A percentile compares a stretch with the other conserved stretches of the same genome.
Evolutionary conservation across 2,329 filamentous ascomycete species (phyloP).

Genomic region (Lasiodiplodia gonubiensis): DNA sequence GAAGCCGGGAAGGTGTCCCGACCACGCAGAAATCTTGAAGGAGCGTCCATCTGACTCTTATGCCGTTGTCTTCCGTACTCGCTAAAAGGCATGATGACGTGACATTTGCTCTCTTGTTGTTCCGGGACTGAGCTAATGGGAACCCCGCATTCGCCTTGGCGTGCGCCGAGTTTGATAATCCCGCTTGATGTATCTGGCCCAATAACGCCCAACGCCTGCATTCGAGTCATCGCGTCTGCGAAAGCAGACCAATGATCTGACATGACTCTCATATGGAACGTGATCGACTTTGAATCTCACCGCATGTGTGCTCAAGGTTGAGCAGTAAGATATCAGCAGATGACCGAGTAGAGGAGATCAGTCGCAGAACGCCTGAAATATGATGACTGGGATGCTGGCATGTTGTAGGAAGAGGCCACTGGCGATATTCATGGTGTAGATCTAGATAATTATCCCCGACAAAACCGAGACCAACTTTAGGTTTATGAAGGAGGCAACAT

Average conservation of each 20-base stretch:
- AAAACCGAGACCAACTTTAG: too few relatives aligned
- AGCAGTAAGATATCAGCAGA: neutral
- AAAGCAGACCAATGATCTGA: neutral
- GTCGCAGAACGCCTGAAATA: neutral
- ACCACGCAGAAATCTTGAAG: neutral
- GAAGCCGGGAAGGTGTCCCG: neutral
- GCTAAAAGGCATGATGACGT: slow-evolving; percentile 3
- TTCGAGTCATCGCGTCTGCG: neutral
- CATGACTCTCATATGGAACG: neutral
- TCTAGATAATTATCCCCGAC: too few relatives aligned
- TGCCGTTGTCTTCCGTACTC: neutral
- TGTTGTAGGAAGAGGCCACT: too few relatives aligned
- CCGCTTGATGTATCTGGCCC: neutral
- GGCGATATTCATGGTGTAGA: too few relatives aligned
- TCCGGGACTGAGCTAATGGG: neutral
- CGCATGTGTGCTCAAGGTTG: neutral
- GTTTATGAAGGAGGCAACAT: too few relatives aligned
- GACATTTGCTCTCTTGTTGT: neutral
- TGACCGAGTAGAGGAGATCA: neutral
- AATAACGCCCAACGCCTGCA: neutral
- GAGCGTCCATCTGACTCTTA: neutral
- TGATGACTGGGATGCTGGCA: too few relatives aligned
- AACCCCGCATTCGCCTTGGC: slow-evolving; percentile 10
- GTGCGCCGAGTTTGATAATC: neutral
- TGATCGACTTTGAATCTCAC: neutral